These are phyloP conservation scores for Chaetomium globosum DNA, from an alignment of 2,329 filamentous ascomycete species.

Conservation along the genomic window DNA sequence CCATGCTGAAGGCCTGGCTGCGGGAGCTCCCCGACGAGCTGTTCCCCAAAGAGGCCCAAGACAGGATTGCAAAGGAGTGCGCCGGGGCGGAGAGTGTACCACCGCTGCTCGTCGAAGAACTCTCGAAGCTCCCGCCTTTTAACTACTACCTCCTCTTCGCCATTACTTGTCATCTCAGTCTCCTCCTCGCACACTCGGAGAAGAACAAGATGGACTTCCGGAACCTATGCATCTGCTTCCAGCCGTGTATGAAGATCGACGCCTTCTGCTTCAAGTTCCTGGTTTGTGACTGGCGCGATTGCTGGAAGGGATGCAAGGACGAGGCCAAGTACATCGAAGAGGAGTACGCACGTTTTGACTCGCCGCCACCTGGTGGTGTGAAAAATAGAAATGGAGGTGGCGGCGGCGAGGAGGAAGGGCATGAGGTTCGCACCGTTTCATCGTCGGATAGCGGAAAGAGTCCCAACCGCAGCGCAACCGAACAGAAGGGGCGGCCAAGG, in stretches of 20 bases:
- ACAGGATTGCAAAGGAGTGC: conserved; percentile 77
- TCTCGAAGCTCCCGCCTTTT: conserved; percentile 92
- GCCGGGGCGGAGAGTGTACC: conserved; percentile 77
- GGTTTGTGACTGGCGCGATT: conserved; percentile 92
- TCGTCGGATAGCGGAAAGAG: conserved; percentile 68
- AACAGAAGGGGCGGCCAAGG: conserved; percentile 45
- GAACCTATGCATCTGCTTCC: conserved; percentile 95
- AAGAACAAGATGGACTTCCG: conserved; percentile 99
- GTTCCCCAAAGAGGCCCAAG: conserved; percentile 82
- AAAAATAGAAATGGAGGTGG: conserved; percentile 30
- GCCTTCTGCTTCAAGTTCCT: conserved; percentile 93
- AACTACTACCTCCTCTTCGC: conserved; percentile 98
- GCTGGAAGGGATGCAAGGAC: conserved; percentile 94
- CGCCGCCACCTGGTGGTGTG: conserved; percentile 51
- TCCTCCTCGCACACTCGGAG: conserved; percentile 86
- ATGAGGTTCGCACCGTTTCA: conserved; percentile 61
- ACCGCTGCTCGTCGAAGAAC: conserved; percentile 82
- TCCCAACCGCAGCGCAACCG: conserved; percentile 43
- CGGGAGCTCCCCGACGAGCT: conserved; percentile 93
- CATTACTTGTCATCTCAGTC: conserved; percentile 92
- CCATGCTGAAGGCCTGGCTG: conserved; percentile 95
- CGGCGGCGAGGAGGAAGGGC: conserved; percentile 26
- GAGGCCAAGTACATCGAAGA: conserved; percentile 78
- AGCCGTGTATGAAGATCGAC: conserved; percentile 95
- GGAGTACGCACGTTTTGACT: conserved; percentile 64